Evolutionary conservation across 73 alveolate genomes (phyloP).

Genomic region (Paraurostyla sp.): DNA sequence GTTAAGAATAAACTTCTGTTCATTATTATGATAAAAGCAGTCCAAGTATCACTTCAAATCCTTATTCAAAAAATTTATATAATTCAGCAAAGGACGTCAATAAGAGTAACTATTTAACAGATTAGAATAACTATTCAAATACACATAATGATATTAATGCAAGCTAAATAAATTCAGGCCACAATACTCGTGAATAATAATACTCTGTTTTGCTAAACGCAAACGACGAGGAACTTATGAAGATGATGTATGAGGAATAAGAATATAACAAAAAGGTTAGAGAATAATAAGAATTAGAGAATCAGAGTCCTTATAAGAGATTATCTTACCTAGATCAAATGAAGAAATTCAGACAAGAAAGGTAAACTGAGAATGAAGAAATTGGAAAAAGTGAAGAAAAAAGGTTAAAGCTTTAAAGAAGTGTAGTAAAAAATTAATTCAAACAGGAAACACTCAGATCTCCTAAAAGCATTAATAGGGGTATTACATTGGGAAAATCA

Average conservation of each 20-base stretch:
- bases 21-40: conserved; percentile 7
- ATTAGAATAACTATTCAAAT: no score
- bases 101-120: background rate
- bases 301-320: background rate
- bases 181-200: background rate
- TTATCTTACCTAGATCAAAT: background rate
- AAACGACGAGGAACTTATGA: background rate
- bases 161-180: no score
- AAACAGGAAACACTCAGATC: background rate
- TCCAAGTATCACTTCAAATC: conserved; percentile 22
- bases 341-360: conserved; percentile 15
- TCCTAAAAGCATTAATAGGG: background rate
- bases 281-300: background rate
- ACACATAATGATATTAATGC: no score
- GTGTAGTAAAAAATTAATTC: background rate
- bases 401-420: background rate
- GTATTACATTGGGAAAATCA: no score
- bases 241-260: background rate
- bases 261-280: background rate
- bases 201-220: background rate
- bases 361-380: background rate
- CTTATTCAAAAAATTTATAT: background rate
- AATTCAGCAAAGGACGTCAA: background rate
- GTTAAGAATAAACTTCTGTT: background rate
- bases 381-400: background rate